Evolutionary conservation across 169 alveolate genomes (phyloP).

Genomic region (Plasmodium reichenowi): DNA sequence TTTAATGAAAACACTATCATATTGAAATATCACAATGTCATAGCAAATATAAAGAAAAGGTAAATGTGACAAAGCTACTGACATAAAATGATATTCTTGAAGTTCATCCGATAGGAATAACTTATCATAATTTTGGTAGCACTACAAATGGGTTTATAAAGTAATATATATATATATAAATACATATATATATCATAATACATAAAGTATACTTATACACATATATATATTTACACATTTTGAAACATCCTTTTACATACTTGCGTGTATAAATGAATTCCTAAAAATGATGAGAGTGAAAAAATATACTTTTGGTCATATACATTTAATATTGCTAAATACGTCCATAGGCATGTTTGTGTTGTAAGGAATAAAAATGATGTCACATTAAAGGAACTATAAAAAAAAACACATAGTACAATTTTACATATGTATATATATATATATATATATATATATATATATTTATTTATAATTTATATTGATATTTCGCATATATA

Average conservation of each 20-base stretch:
- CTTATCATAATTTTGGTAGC: constrained; percentile 56
- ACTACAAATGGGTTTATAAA: constrained; percentile 13
- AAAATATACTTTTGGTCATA: constrained; percentile 59
- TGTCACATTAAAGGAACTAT: constrained; percentile 62
- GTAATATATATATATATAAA: constrained; percentile 3
- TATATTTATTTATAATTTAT: no score
- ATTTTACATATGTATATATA: no score
- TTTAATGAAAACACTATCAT: constrained; percentile 73
- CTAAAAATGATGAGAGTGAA: constrained; percentile 57
- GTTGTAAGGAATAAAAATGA: constrained; percentile 56
- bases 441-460: no score
- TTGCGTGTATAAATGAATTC: constrained; percentile 70
- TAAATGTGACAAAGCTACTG: constrained; percentile 71
- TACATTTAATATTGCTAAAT: constrained; percentile 62
- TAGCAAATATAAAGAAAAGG: constrained; percentile 73
- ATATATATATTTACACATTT: not conserved
- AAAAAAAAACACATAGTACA: not conserved
- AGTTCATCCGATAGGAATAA: constrained; percentile 57
- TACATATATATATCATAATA: not conserved
- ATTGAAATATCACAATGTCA: constrained; percentile 68
- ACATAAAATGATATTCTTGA: constrained; percentile 73
- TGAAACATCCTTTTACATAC: constrained; percentile 19
- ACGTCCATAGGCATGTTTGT: constrained; percentile 71
- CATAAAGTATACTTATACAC: no score
- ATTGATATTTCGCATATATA: no score